Base-by-base conservation (phyloP, 108 stramenopile species). In the Cylindrotheca fusiformis region DNA sequence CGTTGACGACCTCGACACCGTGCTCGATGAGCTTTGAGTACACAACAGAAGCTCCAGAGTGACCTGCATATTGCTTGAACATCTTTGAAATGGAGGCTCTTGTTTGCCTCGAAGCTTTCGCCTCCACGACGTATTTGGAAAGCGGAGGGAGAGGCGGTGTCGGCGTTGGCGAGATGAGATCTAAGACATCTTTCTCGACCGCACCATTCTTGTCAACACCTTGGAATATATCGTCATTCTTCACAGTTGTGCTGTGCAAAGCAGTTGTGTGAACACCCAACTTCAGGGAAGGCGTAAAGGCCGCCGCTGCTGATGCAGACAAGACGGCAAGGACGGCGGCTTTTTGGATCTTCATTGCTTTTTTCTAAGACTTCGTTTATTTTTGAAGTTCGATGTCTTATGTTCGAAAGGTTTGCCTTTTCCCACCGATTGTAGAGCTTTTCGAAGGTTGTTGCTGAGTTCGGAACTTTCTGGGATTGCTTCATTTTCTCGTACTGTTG, bases 11-110 rank as follows among this genome's bases (percentile, higher is more conserved):
- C 36, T 81, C 71, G 45, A 88, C 86, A 32, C 81, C 84, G 65
- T 91, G 71, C 53, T 92, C 89, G 25, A 80, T 71, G 20, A 95
- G 84, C 67, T 88, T 90, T 63, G 78, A 72, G 83, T 93, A 93
- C 60, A 88, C 85, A 68, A 88, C 78, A 48, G 87, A 71, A 2
- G 92, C 92, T 71, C 86, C 92, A 21, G 88, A 86, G 22, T 88
- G 76, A 44, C 83, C 85, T 54, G 75, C 65, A 73, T 76, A 86
- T 32, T 74, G 54, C 30, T 68, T 66, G 55, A 86, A 62, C 59
- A 74, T 74, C 17, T 52, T 55, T 14, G 63, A 36, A 48, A 79
- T 63, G 12, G 55, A 53, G 1, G 65, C 52, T 48, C 59, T 71
- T 0, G 76, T 55, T 19, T 56, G 33, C 4, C 52, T 28, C 20